Evolutionary conservation across 495 filamentous ascomycete genomes (phyloP).

Genomic region (Podospora australis): DNA sequence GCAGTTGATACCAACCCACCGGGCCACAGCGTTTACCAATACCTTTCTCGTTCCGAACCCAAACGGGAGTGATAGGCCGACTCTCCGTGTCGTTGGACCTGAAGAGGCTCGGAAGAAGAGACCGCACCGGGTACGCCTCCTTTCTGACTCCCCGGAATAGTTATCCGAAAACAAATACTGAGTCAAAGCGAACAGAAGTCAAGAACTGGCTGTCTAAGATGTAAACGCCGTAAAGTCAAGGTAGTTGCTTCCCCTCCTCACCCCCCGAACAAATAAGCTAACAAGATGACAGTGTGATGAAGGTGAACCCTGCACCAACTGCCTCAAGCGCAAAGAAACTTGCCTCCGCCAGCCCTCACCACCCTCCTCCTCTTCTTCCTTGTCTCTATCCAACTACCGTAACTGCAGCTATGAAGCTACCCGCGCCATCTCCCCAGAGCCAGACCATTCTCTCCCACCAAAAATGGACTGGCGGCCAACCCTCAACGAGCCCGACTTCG

Average conservation of each 20-base stretch:
- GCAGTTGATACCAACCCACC: not conserved
- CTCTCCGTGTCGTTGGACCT: slow-evolving; percentile 13
- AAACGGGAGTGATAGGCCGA: slow-evolving; percentile 6
- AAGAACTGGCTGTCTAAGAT: slow-evolving; percentile 16
- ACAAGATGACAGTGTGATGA: slow-evolving; percentile 26
- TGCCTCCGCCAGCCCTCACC: slow-evolving; percentile 17
- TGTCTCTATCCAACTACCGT: too few species aligned
- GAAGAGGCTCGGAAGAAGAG: slow-evolving; percentile 18
- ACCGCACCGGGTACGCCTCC: slow-evolving; percentile 20
- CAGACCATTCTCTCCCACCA: not conserved
- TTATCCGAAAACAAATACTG: not conserved
- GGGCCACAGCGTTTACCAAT: slow-evolving; percentile 12
- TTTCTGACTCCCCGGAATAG: not conserved
- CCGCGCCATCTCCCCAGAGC: not conserved
- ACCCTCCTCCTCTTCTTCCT: slow-evolving; percentile 1
- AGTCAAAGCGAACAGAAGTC: slow-evolving; percentile 14
- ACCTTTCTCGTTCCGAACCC: slow-evolving; percentile 15
- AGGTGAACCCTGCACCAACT: slow-evolving; percentile 19
- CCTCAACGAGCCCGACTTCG: slow-evolving; percentile 4
- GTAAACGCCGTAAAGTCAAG: slow-evolving; percentile 25
- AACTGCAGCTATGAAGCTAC: not conserved
- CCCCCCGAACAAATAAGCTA: too few species aligned
- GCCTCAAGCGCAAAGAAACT: slow-evolving; percentile 19
- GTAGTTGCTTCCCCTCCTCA: slow-evolving; percentile 1
- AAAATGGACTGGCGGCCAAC: slow-evolving; percentile 5